Base-by-base conservation (phyloP, 1,139 yeast species). In the Debaryomyces robertsiae region DNA sequence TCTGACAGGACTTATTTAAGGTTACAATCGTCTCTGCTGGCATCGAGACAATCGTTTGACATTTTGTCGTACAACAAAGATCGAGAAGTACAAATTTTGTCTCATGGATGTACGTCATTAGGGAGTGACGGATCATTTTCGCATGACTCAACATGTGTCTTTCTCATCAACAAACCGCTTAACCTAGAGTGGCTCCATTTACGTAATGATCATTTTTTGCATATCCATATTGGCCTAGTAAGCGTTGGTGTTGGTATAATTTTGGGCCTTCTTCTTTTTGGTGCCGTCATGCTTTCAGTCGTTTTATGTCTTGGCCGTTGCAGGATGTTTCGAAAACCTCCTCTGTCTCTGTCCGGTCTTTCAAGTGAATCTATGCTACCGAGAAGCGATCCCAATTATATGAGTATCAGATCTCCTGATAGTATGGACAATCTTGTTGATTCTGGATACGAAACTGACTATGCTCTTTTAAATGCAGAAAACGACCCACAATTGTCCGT, bases 201-300 rank as follows among this genome's bases (percentile, higher is more conserved):
- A 2, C 52, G 58, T 16, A 51, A 51, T 23, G 76, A 70, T 28
- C 73, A 69, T 38, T 57, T 64, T 38, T 67, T 80, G 35, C 84
- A 77, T 45, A 60, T 85, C 19, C 83, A 77, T 45, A 62, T 84
- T 27, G 90, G 91, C 3, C 72, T 81, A 43, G 70, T 82, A 9
- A 84, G 91, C 22, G 66, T 84, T 30, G 82, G 84, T 1, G 60
- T 84, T 18, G 94, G 93, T 4, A 64, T 84, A 3, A 62, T 84
- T 0, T 53, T 82, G 9, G 91, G 93, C 0, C 64, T 81, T 31
- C 53, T 79, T 3, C 43, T 67, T 7, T 66, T 69, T 49, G 72
- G 71, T 2, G 53, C 57, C 2, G 53, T 69, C 1, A 53, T 67
- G 52, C 46, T 65, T 23, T 54, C 60, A 1, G 52, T 66, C 1